Percentiles rank a stretch among this genome's conserved stretches.
phyloP scores from a whole-genome alignment of 768 basidiomycete genomes.

The Hemileccinum impolitum region DNA sequence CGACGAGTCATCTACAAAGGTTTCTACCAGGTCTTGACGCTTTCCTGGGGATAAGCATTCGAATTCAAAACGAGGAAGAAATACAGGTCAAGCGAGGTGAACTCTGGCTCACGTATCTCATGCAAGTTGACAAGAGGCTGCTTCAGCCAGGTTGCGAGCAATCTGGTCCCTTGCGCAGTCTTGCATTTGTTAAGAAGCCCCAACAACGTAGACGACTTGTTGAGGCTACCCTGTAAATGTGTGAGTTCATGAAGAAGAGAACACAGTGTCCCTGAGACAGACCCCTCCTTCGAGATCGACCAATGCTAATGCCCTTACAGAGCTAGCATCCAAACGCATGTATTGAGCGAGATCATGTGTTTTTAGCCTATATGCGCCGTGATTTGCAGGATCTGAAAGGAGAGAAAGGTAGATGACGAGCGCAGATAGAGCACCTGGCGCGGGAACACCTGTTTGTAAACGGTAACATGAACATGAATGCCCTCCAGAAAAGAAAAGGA shows the following conservation, averaged over 20 bases:
- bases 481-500: neutral
- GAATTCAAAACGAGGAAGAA: neutral
- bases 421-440: constrained; percentile 78
- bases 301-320: constrained; percentile 83
- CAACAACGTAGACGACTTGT: constrained; percentile 82
- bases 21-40: constrained; percentile 84
- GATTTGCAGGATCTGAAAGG: constrained; percentile 71
- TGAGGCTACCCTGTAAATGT: constrained; percentile 47
- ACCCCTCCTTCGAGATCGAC: constrained; percentile 59
- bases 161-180: constrained; percentile 87
- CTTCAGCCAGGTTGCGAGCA: constrained; percentile 91
- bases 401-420: constrained; percentile 81
- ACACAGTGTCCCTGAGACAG: constrained; percentile 3
- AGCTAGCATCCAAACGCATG: constrained; percentile 96
- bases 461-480: neutral
- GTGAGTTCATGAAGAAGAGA: neutral
- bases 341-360: constrained; percentile 92
- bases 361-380: constrained; percentile 73
- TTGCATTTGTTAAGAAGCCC: constrained; percentile 94
- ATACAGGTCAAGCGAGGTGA: neutral
- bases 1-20: constrained; percentile 76
- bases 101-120: constrained; percentile 69
- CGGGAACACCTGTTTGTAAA: constrained; percentile 55
- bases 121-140: constrained; percentile 94
- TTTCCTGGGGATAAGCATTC: constrained; percentile 48